phyloP scores from a whole-genome alignment of 352 stramenopile genomes.

The Phytophthora pisi region DNA sequence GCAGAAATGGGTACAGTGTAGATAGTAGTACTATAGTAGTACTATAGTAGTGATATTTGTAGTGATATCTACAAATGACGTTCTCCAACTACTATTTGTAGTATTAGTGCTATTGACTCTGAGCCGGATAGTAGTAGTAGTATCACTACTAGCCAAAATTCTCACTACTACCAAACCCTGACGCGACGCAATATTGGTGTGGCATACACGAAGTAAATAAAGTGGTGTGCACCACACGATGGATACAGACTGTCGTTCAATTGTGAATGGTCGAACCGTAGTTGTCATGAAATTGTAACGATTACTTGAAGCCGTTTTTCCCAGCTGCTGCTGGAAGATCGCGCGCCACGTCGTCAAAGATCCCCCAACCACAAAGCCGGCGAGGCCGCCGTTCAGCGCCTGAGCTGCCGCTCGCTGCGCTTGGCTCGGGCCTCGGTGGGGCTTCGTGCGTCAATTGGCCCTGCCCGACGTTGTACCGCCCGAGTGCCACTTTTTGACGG shows the following conservation, averaged over 20 bases:
- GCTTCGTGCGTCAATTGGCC: slow-evolving; percentile 2
- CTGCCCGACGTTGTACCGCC: slow-evolving; percentile 6
- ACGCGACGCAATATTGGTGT: background rate
- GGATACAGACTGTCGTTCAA: slow-evolving; percentile 7
- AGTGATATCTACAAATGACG: too few species aligned
- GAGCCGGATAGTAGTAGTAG: too few species aligned
- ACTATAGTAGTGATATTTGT: too few species aligned
- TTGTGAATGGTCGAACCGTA: slow-evolving; percentile 4
- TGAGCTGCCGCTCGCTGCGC: background rate
- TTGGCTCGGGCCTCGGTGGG: background rate
- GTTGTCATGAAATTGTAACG: too few species aligned
- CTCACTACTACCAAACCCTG: too few species aligned
- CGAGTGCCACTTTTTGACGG: slow-evolving; percentile 18
- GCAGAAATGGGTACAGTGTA: too few species aligned
- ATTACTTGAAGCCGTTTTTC: too few species aligned
- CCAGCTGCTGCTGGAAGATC: slow-evolving; percentile 7
- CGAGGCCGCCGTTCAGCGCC: background rate
- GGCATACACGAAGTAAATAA: background rate
- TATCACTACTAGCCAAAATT: too few species aligned
- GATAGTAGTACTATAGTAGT: too few species aligned
- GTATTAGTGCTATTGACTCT: too few species aligned
- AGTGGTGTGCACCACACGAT: too few species aligned
- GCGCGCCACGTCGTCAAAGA: slow-evolving; percentile 8
- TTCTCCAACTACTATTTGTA: too few species aligned
- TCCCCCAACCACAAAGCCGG: slow-evolving; percentile 15